Evolutionary conservation across 31 red algal genomes (phyloP), one percentile per base, ranked within the genome.

Genomic region (Odonthalia washingtoniensis): DNA sequence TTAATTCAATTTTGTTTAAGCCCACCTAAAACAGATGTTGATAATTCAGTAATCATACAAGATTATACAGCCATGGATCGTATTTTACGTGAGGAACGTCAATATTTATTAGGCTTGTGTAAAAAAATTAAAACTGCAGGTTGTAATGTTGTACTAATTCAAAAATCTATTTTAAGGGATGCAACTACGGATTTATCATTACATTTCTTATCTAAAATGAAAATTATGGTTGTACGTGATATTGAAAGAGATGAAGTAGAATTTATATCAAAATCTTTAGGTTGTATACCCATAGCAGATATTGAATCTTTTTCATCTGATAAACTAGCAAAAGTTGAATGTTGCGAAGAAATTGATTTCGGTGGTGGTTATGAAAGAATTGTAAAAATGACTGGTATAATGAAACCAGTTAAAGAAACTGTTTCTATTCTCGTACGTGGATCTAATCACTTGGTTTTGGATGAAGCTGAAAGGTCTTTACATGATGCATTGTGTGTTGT

Each of bases 151-250:
- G 27, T 98, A 39, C 65, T 98, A 18, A 93, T 98, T 65, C 96
- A 98, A 77, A 98, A 98, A 73, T 90, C 84, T 68, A 98, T 98
- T 61, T 81, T 98, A 52, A 86, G 96, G 9, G 96, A 98, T 84
- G 96, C 96, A 37, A 89, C 85, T 5, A n/a, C n/a, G n/a, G n/a
- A n/a, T n/a, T n/a, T n/a, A n/a, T n/a, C n/a, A n/a, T n/a, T n/a
- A n/a, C n/a, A 98, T 83, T 98, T 94, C 74, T 67, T 98, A 27
- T 93, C 94, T 38, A 98, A 98, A 81, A 92, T 98, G 89, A 98
- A 98, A 84, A 98, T 98, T 79, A 95, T 98, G 93, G 96, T 84
- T 43, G 85, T 98, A 14, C 70, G 73, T 0, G 96, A 98, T 87
- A 87, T 98, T 38, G 96, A 98, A 77, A 78, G 96, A 45, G 90